Percentiles rank a stretch among this genome's conserved stretches.
Evolutionary conservation across 2,329 filamentous ascomycete species (phyloP).

Genomic region (Chaetomiaceae sp.): DNA sequence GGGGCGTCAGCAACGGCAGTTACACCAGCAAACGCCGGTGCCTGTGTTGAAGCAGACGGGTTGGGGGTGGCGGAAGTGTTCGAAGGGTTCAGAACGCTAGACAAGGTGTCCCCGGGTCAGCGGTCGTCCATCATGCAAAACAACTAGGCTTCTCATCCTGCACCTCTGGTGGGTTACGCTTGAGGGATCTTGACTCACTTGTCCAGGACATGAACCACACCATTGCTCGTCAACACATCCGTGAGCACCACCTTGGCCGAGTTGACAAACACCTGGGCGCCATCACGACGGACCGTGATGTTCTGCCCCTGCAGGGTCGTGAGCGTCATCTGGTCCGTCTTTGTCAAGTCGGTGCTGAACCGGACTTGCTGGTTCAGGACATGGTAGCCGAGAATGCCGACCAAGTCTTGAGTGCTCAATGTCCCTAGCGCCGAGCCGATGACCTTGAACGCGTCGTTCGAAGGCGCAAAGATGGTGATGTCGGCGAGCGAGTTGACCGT

Average conservation of each 20-base stretch:
- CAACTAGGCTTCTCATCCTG: too few species aligned
- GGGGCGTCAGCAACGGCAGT: constrained; percentile 21
- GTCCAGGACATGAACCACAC: constrained; percentile 54
- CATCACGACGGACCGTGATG: constrained; percentile 16
- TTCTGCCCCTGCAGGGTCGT: constrained; percentile 17
- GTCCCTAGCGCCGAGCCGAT: constrained; percentile 47
- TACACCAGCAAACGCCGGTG: constrained; percentile 27
- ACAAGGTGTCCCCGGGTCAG: constrained; percentile 24
- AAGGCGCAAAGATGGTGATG: constrained; percentile 60
- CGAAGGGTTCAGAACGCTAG: constrained; percentile 34
- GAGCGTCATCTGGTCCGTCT: constrained; percentile 11
- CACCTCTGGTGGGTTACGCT: background rate
- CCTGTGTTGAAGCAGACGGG: constrained; percentile 26
- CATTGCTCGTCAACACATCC: constrained; percentile 48
- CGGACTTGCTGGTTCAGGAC: constrained; percentile 44
- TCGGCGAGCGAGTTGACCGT: constrained; percentile 38
- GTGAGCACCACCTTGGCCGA: constrained; percentile 42
- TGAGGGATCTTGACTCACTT: constrained; percentile 34
- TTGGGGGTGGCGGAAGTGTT: constrained; percentile 27
- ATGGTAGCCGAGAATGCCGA: constrained; percentile 56
- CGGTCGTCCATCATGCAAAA: too few species aligned
- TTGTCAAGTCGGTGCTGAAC: constrained; percentile 20
- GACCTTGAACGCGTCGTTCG: constrained; percentile 51
- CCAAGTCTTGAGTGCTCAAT: constrained; percentile 41
- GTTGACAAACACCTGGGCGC: constrained; percentile 39